A percentile compares a stretch with the other conserved stretches of the same genome.
Evolutionary conservation across 192 early-diverging fungal genomes (phyloP).

Genomic region (Cetraspora pellucida): DNA sequence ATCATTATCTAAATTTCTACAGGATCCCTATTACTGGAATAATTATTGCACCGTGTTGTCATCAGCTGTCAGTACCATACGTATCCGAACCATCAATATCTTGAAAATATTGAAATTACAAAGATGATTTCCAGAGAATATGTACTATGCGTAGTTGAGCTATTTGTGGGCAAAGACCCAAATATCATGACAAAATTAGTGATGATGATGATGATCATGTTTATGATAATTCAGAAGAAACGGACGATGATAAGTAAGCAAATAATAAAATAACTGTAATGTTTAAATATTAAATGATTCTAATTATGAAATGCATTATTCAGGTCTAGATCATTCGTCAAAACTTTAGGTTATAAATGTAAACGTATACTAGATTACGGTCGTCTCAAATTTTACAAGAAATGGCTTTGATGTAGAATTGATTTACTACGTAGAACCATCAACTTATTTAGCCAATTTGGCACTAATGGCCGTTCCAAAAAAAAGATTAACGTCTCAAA

Average conservation of each 20-base stretch:
- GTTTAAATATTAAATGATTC: background rate
- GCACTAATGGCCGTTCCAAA: constrained; percentile 62
- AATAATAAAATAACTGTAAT: background rate
- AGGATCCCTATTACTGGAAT: constrained; percentile 63
- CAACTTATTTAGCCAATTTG: constrained; percentile 74
- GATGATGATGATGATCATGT: constrained; percentile 37
- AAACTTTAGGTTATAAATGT: constrained; percentile 66
- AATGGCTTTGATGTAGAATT: constrained; percentile 67
- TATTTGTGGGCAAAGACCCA: constrained; percentile 53
- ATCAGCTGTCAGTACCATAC: constrained; percentile 76
- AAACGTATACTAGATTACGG: constrained; percentile 84
- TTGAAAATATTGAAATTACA: constrained; percentile 55
- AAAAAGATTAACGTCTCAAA: too few species aligned
- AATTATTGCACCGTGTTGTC: constrained; percentile 89
- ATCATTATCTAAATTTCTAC: background rate
- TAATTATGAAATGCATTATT: constrained; percentile 61
- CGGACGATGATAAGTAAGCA: constrained; percentile 44
- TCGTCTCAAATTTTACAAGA: constrained; percentile 55
- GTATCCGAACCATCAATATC: constrained; percentile 68
- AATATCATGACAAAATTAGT: constrained; percentile 40
- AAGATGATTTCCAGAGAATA: constrained; percentile 65
- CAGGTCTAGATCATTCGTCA: constrained; percentile 61
- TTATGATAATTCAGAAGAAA: constrained; percentile 46
- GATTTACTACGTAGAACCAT: constrained; percentile 71
- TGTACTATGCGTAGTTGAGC: constrained; percentile 81